These are phyloP conservation scores for Aspergillus ochraceus DNA, from an alignment of 2,329 filamentous ascomycete species.

Conservation along the genomic window DNA sequence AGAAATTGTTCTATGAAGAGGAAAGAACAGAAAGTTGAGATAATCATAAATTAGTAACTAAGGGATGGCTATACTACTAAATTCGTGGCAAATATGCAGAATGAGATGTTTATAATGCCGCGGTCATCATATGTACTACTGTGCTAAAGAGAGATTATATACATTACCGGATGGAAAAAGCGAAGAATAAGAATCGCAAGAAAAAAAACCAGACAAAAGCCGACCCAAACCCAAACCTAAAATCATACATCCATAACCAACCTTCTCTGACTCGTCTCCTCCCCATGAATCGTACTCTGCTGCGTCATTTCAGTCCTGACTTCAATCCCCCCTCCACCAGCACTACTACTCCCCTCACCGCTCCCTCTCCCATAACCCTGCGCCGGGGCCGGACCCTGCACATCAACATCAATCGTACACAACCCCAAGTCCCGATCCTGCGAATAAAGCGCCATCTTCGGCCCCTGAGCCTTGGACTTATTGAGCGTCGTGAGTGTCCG, in stretches of 20 bases:
- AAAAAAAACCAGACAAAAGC: too few species aligned
- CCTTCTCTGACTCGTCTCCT: constrained; percentile 22
- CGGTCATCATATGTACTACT: too few species aligned
- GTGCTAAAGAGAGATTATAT: too few species aligned
- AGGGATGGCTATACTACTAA: too few species aligned
- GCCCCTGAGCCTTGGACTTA: constrained; percentile 12
- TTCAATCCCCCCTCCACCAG: constrained; percentile 25
- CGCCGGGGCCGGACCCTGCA: constrained; percentile 6
- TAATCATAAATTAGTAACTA: too few species aligned
- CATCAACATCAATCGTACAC: constrained; percentile 30
- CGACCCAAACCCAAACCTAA: too few species aligned
- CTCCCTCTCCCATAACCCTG: neutral
- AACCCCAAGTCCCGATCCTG: constrained; percentile 30
- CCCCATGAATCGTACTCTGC: constrained; percentile 19
- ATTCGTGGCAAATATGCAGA: too few species aligned
- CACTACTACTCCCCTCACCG: neutral
- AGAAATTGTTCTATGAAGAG: too few species aligned
- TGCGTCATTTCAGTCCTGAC: constrained; percentile 34
- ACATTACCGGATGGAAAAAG: too few species aligned
- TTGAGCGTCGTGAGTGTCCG: constrained; percentile 17
- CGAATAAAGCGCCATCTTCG: constrained; percentile 14
- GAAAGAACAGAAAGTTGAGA: too few species aligned
- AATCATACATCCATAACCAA: constrained; percentile 18
- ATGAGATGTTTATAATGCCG: too few species aligned
- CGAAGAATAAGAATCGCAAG: too few species aligned